A percentile compares a stretch with the other conserved stretches of the same genome.
Conservation (phyloP, 1,284 basidiomycete genomes). For the Salmacisia buchloeana region DNA sequence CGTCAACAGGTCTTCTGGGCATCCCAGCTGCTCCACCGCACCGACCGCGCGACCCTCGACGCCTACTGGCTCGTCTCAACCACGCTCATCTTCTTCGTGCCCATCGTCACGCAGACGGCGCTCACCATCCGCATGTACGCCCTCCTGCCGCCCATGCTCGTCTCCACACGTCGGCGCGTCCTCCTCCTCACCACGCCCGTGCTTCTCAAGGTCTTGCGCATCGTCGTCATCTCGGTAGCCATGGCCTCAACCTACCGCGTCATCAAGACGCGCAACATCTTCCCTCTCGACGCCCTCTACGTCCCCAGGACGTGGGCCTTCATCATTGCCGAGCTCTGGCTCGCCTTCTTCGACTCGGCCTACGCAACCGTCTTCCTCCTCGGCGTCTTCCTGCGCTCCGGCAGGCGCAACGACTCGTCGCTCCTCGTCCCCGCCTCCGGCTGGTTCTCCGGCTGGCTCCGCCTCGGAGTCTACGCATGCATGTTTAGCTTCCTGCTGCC, state of each 20-base stretch:
- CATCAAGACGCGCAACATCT: not conserved
- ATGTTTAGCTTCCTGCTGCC: slow-evolving; percentile 7
- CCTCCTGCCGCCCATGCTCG: slow-evolving; percentile 2
- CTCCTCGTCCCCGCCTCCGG: not conserved
- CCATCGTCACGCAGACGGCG: not conserved
- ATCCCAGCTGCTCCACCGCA: not conserved
- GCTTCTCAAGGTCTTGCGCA: not conserved
- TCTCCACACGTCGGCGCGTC: not conserved
- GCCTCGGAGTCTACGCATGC: not conserved
- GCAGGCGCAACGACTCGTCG: slow-evolving; percentile 1
- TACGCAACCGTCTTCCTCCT: not conserved
- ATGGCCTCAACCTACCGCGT: not conserved
- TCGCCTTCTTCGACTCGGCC: slow-evolving; percentile 4
- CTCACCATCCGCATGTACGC: slow-evolving; percentile 6
- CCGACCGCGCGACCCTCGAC: not conserved
- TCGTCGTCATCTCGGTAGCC: not conserved
- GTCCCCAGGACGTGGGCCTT: not conserved
- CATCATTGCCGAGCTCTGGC: slow-evolving; percentile 7
- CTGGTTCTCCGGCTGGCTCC: slow-evolving; percentile 6
- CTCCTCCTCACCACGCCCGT: not conserved
- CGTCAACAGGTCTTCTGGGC: not conserved
- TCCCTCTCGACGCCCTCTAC: not conserved
- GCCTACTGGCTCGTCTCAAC: not conserved
- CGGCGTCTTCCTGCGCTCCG: slow-evolving; percentile 1
- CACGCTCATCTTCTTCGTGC: slow-evolving; percentile 4